Percentiles rank a stretch among this genome's conserved stretches.
Conservation (phyloP, 257 asterid genomes). For the Solanum okadae region DNA sequence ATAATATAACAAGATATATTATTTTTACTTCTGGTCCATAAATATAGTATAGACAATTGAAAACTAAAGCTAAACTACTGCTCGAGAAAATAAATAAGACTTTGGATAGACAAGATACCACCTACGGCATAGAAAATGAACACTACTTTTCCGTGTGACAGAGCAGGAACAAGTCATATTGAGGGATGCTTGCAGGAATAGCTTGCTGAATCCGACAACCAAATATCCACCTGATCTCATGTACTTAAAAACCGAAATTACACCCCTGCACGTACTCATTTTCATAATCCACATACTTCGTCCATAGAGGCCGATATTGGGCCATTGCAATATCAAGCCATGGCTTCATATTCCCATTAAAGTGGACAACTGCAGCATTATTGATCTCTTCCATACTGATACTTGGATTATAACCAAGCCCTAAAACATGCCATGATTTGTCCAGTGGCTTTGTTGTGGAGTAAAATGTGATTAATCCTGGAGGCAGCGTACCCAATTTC, state of each 20-base stretch:
- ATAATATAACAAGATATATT: background rate
- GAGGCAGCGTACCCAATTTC: conserved; percentile 87
- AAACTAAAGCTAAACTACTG: conserved; percentile 15
- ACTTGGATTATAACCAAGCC: conserved; percentile 85
- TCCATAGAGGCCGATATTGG: conserved; percentile 75
- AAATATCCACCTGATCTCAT: conserved; percentile 6
- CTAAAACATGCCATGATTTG: conserved; percentile 92
- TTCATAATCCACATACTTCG: conserved; percentile 70
- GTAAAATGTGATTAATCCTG: conserved; percentile 82
- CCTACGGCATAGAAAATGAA: conserved; percentile 14
- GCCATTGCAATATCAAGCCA: conserved; percentile 87
- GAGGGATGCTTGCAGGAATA: conserved; percentile 14
- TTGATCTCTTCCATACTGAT: conserved; percentile 77
- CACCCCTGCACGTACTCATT: conserved; percentile 71
- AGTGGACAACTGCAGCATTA: conserved; percentile 86
- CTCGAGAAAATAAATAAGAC: conserved; percentile 9
- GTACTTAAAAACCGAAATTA: conserved; percentile 60
- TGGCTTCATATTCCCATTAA: conserved; percentile 82
- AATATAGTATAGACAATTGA: conserved; percentile 27
- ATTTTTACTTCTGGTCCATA: background rate
- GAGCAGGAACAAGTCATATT: conserved; percentile 12
- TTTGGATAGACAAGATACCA: conserved; percentile 8
- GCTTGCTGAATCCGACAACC: conserved; percentile 23
- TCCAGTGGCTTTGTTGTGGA: conserved; percentile 85
- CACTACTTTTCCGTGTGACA: conserved; percentile 29